Evolutionary conservation across 306 rosid species (phyloP).

Genomic region (Cucumis sativus): Cucumber_9930_V3 NC_026658.2:7842001-7842500

Average conservation of each 20-base stretch:
- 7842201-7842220: neutral
- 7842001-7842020: too few relatives aligned
- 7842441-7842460: conserved; percentile 12
- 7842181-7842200: too few relatives aligned
- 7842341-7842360: neutral
- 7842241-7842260: neutral
- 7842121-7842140: too few relatives aligned
- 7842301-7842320: neutral
- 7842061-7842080: too few relatives aligned
- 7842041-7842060: too few relatives aligned
- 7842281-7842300: neutral
- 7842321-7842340: neutral
- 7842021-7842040: too few relatives aligned
- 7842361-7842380: neutral
- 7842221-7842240: neutral
- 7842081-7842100: too few relatives aligned
- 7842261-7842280: neutral
- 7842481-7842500: neutral
- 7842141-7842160: too few relatives aligned
- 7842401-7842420: neutral
- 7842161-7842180: neutral
- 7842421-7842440: neutral
- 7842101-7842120: too few relatives aligned
- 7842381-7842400: conserved; percentile 12
- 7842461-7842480: neutral